Evolutionary conservation across 768 basidiomycete genomes (phyloP).

Genomic region (Megacollybia marginata): DNA sequence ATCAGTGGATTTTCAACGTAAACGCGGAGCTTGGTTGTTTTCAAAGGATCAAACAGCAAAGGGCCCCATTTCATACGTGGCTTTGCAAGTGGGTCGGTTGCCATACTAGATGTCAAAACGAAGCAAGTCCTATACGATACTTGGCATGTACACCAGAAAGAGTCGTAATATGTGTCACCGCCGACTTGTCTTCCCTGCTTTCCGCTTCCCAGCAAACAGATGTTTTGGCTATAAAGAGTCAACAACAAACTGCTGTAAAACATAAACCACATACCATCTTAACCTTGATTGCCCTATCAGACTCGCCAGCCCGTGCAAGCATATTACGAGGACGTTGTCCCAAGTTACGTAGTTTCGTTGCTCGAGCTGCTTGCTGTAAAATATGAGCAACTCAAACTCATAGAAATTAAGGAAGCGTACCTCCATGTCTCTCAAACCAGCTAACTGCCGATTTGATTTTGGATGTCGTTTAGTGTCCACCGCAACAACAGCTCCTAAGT

Average conservation of each 20-base stretch:
- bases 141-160: no score
- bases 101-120: no score
- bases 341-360: slow-evolving; percentile 76
- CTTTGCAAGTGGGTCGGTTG: no score
- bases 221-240: slow-evolving; percentile 63
- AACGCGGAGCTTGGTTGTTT: no score
- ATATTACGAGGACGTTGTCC: slow-evolving; percentile 83
- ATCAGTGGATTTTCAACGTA: no score
- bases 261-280: slow-evolving; percentile 60
- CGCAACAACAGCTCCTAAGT: slow-evolving; percentile 32
- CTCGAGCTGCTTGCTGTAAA: slow-evolving; percentile 68
- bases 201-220: slow-evolving; percentile 79
- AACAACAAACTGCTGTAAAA: slow-evolving; percentile 1
- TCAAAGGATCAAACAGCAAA: no score
- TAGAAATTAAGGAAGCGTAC: slow-evolving; percentile 32
- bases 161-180: slow-evolving; percentile 30
- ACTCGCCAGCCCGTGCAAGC: slow-evolving; percentile 87
- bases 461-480: slow-evolving; percentile 49
- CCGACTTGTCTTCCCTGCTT: slow-evolving; percentile 76
- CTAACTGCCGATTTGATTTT: slow-evolving; percentile 63
- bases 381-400: slow-evolving; percentile 6
- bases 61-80: no score
- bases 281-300: slow-evolving; percentile 70
- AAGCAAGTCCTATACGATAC: no score
- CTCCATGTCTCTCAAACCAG: slow-evolving; percentile 71